phyloP scores from a whole-genome alignment of 1,284 basidiomycete genomes.

The Ustilago cynodontis region DNA sequence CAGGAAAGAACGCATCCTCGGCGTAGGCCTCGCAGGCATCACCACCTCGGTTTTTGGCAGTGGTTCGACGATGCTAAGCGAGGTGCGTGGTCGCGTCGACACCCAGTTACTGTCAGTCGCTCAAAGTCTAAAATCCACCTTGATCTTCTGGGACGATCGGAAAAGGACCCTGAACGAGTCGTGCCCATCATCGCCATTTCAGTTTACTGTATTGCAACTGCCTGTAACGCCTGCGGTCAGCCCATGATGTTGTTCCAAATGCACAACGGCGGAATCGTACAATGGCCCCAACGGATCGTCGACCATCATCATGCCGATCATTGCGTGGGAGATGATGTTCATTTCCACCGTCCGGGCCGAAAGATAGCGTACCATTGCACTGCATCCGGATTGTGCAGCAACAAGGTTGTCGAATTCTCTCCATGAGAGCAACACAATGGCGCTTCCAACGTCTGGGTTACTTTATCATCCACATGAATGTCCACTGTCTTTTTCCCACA shows the following conservation, averaged over 20 bases:
- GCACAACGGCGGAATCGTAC: background rate
- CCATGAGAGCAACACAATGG: background rate
- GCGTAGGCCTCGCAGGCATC: background rate
- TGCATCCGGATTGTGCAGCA: background rate
- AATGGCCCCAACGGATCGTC: background rate
- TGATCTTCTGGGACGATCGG: conserved; percentile 11
- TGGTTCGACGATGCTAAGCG: conserved; percentile 2
- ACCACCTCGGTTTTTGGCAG: too few species aligned
- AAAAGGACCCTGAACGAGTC: background rate
- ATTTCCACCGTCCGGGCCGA: background rate
- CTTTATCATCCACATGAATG: background rate
- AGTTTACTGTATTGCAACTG: too few species aligned
- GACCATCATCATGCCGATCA: conserved; percentile 4
- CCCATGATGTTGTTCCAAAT: background rate
- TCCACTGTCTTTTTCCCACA: background rate
- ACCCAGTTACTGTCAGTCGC: too few species aligned
- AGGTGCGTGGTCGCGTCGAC: background rate
- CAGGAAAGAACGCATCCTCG: background rate
- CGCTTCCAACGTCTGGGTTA: background rate
- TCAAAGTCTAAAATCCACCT: background rate
- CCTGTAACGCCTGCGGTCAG: too few species aligned
- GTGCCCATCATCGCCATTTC: background rate
- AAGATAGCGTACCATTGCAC: background rate
- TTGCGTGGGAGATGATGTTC: background rate
- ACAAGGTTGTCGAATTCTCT: background rate